phyloP scores from a whole-genome alignment of 2,329 filamentous ascomycete species.

The Didymella segeticola region DNA sequence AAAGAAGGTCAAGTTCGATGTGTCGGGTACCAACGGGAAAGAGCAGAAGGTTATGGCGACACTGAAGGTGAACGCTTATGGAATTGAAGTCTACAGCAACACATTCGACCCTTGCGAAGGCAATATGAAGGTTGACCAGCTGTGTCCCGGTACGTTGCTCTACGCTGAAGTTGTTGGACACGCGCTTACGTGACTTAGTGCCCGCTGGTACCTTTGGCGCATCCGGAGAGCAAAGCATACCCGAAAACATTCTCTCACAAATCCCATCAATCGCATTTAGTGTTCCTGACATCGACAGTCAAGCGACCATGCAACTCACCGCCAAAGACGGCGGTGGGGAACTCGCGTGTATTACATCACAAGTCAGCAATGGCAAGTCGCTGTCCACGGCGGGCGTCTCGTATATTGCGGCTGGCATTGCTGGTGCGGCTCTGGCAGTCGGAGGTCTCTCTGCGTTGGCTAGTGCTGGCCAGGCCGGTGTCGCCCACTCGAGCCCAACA shows the following conservation, averaged over 20 bases:
- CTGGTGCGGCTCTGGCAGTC: conserved; percentile 79
- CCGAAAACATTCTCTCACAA: conserved; percentile 70
- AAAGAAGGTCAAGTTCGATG: conserved; percentile 78
- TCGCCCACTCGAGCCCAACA: conserved; percentile 75
- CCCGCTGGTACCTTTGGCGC: conserved; percentile 78
- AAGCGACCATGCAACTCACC: conserved; percentile 79
- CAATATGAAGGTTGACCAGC: conserved; percentile 69
- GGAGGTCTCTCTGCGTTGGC: conserved; percentile 74
- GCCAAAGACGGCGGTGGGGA: conserved; percentile 64
- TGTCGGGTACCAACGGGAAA: conserved; percentile 76
- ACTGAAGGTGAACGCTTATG: conserved; percentile 83
- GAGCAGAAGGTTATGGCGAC: conserved; percentile 80
- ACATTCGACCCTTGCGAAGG: conserved; percentile 82
- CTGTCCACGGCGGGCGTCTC: conserved; percentile 76
- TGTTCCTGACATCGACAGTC: conserved; percentile 86
- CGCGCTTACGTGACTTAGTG: conserved; percentile 57
- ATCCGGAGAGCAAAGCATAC: conserved; percentile 73
- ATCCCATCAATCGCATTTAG: conserved; percentile 90
- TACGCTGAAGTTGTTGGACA: not conserved
- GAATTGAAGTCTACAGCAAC: conserved; percentile 78
- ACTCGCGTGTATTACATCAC: conserved; percentile 82
- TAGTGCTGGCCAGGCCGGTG: conserved; percentile 58
- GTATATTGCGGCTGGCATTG: conserved; percentile 83
- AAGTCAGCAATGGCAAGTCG: conserved; percentile 87
- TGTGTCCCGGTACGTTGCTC: conserved; percentile 77